These are phyloP conservation scores for Globisporangium spiculum DNA, from an alignment of 352 stramenopile species.

Conservation along the genomic window DNA sequence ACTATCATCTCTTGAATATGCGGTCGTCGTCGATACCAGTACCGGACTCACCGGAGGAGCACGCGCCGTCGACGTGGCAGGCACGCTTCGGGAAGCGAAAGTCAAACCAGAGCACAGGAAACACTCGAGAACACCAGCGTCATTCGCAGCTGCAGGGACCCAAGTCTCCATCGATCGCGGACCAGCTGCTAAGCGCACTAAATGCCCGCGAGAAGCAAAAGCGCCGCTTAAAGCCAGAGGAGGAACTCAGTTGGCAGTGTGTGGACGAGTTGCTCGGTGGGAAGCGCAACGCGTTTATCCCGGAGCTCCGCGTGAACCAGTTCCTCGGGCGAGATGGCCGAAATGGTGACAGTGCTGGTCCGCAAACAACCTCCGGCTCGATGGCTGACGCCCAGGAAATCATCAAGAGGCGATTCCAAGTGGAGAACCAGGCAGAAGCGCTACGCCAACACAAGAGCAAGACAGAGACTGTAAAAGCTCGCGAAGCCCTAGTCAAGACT, in stretches of 20 bases:
- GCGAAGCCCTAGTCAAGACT: neutral
- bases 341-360: neutral
- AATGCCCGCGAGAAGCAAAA: conserved; percentile 13
- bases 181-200: conserved; percentile 39
- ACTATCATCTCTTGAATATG: neutral
- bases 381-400: conserved; percentile 39
- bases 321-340: neutral
- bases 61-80: conserved; percentile 49
- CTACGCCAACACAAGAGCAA: conserved; percentile 23
- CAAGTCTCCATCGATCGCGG: conserved; percentile 32
- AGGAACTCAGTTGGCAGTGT: conserved; percentile 42
- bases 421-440: conserved; percentile 37
- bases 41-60: conserved; percentile 4
- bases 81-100: conserved; percentile 48
- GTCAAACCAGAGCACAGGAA: neutral
- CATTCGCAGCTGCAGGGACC: neutral
- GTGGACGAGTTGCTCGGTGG: conserved; percentile 47
- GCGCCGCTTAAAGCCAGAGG: conserved; percentile 16
- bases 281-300: conserved; percentile 49
- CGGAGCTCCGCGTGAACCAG: conserved; percentile 19
- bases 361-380: neutral
- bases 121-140: neutral
- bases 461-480: neutral
- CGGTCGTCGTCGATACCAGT: neutral
- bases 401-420: conserved; percentile 38